phyloP scores from a whole-genome alignment of 768 basidiomycete species.

The Psilocybe sp. region DNA sequence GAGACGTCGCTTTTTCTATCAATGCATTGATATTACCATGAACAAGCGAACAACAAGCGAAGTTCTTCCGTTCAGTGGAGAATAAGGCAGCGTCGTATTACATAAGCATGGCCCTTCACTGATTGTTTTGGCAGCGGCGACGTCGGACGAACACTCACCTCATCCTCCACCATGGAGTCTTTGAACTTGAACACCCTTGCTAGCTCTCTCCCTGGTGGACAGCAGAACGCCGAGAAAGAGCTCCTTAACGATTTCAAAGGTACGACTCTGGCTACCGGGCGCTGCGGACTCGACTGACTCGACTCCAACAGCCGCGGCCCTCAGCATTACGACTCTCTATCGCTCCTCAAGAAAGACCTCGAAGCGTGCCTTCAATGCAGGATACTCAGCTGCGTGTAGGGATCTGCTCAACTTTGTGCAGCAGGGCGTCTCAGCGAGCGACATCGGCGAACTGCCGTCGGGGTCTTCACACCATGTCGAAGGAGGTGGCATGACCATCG shows the following conservation, averaged over 20 bases:
- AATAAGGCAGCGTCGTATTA: too few relatives aligned
- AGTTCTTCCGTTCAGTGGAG: too few relatives aligned
- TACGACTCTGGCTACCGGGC: constrained; percentile 25
- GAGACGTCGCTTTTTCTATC: too few relatives aligned
- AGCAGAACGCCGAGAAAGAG: constrained; percentile 80
- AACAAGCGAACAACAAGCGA: too few relatives aligned
- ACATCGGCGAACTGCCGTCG: constrained; percentile 35
- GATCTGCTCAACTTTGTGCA: constrained; percentile 82
- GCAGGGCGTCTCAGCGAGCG: constrained; percentile 70
- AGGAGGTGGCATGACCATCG: constrained; percentile 68
- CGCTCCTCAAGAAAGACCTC: constrained; percentile 75
- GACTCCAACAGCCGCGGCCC: constrained; percentile 63
- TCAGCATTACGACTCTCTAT: constrained; percentile 83
- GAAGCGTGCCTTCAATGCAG: constrained; percentile 77
- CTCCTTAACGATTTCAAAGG: constrained; percentile 82
- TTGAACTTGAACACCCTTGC: constrained; percentile 79
- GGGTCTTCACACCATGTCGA: constrained; percentile 44
- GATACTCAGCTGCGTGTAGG: constrained; percentile 76
- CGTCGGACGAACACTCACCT: neutral
- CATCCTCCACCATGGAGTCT: constrained; percentile 52
- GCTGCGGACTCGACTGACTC: neutral
- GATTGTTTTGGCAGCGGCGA: too few relatives aligned
- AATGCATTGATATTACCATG: too few relatives aligned
- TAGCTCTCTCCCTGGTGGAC: constrained; percentile 66
- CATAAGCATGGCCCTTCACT: too few relatives aligned